Evolutionary conservation across 176 grass and related monocot species (phyloP).

Genomic region (Phoenix roebelenii): DNA sequence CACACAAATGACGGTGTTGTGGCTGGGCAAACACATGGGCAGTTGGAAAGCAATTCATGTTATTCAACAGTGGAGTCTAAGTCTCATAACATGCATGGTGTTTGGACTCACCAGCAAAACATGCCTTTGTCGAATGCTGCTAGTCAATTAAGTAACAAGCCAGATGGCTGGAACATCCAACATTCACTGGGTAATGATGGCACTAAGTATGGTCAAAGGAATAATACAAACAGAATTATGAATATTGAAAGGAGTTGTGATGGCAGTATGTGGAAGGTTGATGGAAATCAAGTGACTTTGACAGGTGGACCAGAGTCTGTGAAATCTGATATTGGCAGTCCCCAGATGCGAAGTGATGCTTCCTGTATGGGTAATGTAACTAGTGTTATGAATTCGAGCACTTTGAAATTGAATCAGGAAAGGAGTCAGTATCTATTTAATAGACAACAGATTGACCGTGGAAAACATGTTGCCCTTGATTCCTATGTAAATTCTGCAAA

Average conservation of each 20-base stretch:
- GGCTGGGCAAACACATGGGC: constrained; percentile 44
- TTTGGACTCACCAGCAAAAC: constrained; percentile 68
- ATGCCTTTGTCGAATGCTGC: constrained; percentile 32
- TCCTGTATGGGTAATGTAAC: constrained; percentile 1
- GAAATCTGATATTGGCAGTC: constrained; percentile 1
- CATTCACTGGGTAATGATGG: constrained; percentile 8
- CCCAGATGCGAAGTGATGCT: not conserved
- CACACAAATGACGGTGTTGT: constrained; percentile 42
- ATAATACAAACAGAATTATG: too few species aligned
- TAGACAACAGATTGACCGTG: not conserved
- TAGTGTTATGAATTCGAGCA: constrained; percentile 5
- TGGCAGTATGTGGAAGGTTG: constrained; percentile 1
- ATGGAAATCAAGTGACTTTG: not conserved
- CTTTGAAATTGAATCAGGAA: not conserved
- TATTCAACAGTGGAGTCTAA: constrained; percentile 24
- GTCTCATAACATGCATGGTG: constrained; percentile 34
- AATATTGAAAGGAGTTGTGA: not conserved
- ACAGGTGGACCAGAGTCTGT: not conserved
- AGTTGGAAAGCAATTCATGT: constrained; percentile 36
- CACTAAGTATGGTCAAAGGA: too few species aligned
- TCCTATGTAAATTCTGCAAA: not conserved
- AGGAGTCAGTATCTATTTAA: constrained; percentile 1
- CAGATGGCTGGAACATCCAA: constrained; percentile 63
- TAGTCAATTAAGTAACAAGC: constrained; percentile 46
- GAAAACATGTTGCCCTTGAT: not conserved